phyloP scores from a whole-genome alignment of 192 early-diverging fungal genomes.

The Coemansia sp. region DNA sequence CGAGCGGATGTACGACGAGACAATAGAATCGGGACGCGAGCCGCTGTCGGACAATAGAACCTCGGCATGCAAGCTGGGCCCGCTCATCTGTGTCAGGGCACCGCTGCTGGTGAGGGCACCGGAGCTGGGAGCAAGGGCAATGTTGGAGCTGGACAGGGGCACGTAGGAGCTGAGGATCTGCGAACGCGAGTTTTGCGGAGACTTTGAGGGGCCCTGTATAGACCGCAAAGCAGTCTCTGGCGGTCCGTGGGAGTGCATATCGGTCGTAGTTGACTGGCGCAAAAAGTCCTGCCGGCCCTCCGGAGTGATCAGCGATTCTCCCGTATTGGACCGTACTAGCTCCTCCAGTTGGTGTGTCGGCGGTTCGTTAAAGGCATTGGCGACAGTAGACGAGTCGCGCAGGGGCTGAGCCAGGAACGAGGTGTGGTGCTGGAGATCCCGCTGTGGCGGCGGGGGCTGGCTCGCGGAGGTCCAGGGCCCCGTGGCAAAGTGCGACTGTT shows the following conservation, averaged over 20 bases:
- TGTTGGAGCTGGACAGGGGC: slow-evolving; percentile 35
- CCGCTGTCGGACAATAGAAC: slow-evolving; percentile 7
- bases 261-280: slow-evolving; percentile 10
- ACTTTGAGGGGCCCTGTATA: not conserved
- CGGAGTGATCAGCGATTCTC: slow-evolving; percentile 7
- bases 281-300: slow-evolving; percentile 23
- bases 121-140: slow-evolving; percentile 6
- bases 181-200: not conserved
- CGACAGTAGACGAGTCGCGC: slow-evolving; percentile 3
- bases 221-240: no score
- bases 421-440: slow-evolving; percentile 2
- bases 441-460: not conserved
- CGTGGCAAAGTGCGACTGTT: slow-evolving; percentile 41
- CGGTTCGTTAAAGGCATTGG: not conserved
- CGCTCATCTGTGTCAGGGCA: slow-evolving; percentile 23
- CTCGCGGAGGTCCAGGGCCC: slow-evolving; percentile 23
- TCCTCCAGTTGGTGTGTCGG: slow-evolving; percentile 16
- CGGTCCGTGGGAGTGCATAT: no score
- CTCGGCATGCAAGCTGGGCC: slow-evolving; percentile 34
- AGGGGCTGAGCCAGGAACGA: not conserved
- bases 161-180: slow-evolving; percentile 18
- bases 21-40: slow-evolving; percentile 23
- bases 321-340: slow-evolving; percentile 31
- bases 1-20: slow-evolving; percentile 29
- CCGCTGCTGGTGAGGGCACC: slow-evolving; percentile 6